A percentile compares a stretch with the other conserved stretches of the same genome.
phyloP scores from a whole-genome alignment of 2,329 filamentous ascomycete species.

The Colletotrichum sidae region DNA sequence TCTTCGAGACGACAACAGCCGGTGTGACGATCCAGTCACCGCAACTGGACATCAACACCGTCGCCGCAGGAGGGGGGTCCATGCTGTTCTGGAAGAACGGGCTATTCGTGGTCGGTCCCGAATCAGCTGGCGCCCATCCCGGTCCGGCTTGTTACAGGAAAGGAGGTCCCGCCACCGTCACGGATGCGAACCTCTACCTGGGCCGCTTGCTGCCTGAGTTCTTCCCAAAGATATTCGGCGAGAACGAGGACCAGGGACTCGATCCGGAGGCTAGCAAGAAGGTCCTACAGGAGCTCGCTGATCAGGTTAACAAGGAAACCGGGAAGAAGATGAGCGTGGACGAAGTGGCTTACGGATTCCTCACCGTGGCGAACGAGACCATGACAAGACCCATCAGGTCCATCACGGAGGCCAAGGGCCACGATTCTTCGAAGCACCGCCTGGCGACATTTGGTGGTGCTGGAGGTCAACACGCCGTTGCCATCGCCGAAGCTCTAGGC shows the following conservation, averaged over 20 bases:
- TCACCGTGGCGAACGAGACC: conserved; percentile 90
- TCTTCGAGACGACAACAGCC: conserved; percentile 93
- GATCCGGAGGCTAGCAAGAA: conserved; percentile 81
- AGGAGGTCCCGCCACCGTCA: conserved; percentile 90
- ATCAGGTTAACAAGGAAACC: conserved; percentile 82
- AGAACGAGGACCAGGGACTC: conserved; percentile 84
- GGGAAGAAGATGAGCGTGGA: conserved; percentile 79
- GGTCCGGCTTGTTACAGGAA: conserved; percentile 93
- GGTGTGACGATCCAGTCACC: conserved; percentile 95
- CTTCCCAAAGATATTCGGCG: conserved; percentile 95
- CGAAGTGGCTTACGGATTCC: conserved; percentile 89
- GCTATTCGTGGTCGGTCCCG: conserved; percentile 89
- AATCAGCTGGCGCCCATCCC: conserved; percentile 89
- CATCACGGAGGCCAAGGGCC: conserved; percentile 90
- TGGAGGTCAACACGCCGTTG: conserved; percentile 92
- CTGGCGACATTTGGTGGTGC: conserved; percentile 93
- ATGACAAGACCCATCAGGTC: conserved; percentile 93
- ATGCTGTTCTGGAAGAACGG: conserved; percentile 89
- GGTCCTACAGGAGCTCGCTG: conserved; percentile 80
- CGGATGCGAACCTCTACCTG: conserved; percentile 89
- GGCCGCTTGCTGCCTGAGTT: conserved; percentile 88
- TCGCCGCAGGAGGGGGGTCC: conserved; percentile 89
- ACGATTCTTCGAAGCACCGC: conserved; percentile 90
- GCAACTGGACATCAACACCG: conserved; percentile 94
- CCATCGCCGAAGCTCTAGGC: conserved; percentile 85